phyloP scores from a whole-genome alignment of 768 basidiomycete genomes.

The Phlebiopsis gigantea region DNA sequence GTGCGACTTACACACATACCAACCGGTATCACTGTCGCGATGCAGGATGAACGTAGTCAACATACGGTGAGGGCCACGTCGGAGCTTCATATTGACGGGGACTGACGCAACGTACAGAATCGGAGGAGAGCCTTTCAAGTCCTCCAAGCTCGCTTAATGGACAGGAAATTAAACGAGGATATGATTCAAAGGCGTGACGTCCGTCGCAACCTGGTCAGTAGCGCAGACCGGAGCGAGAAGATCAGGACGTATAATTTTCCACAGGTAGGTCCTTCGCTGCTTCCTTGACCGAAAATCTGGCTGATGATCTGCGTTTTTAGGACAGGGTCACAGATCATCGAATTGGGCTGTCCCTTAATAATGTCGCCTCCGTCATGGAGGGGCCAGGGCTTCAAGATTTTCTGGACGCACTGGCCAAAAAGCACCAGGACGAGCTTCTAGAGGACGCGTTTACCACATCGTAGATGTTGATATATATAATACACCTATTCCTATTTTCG shows the following conservation, averaged over 20 bases:
- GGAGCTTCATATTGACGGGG: neutral
- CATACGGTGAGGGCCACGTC: slow-evolving; percentile 59
- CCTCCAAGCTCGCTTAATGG: slow-evolving; percentile 79
- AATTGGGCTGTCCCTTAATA: slow-evolving; percentile 70
- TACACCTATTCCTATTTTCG: neutral
- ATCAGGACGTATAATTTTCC: slow-evolving; percentile 95
- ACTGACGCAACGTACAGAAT: slow-evolving; percentile 51
- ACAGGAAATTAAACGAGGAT: slow-evolving; percentile 67
- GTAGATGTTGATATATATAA: neutral
- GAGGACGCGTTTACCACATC: slow-evolving; percentile 16
- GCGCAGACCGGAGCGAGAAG: slow-evolving; percentile 88
- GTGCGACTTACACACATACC: slow-evolving; percentile 92
- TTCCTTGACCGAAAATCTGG: neutral
- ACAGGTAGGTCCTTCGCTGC: slow-evolving; percentile 45
- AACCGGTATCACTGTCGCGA: slow-evolving; percentile 90
- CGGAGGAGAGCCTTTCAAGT: slow-evolving; percentile 91
- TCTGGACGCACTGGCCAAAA: slow-evolving; percentile 47
- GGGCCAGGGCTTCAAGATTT: slow-evolving; percentile 58
- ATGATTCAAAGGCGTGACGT: slow-evolving; percentile 64
- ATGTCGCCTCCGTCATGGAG: slow-evolving; percentile 60
- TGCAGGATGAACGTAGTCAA: slow-evolving; percentile 97
- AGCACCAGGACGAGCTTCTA: slow-evolving; percentile 22
- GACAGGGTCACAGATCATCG: slow-evolving; percentile 93
- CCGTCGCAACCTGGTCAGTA: slow-evolving; percentile 69
- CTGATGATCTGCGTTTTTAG: slow-evolving; percentile 31